Evolutionary conservation across 179 eudicot species (phyloP).

Genomic region (Sideroxylon spinosum): DNA sequence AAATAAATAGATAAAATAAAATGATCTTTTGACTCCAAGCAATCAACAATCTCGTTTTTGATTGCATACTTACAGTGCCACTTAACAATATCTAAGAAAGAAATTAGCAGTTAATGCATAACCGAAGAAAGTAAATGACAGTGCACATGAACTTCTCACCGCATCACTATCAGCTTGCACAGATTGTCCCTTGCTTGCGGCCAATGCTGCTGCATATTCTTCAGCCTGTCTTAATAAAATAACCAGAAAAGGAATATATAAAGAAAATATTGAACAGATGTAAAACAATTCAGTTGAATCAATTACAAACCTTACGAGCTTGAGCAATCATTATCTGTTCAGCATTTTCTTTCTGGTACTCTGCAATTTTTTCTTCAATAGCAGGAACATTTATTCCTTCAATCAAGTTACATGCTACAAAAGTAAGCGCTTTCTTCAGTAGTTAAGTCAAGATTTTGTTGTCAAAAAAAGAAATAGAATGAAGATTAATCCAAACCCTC

Average conservation of each 20-base stretch:
- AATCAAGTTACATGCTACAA: slow-evolving; percentile 64
- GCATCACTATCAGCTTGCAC: slow-evolving; percentile 43
- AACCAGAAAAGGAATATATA: not conserved
- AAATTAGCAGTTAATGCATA: not conserved
- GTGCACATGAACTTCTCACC: slow-evolving; percentile 36
- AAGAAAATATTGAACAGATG: not conserved
- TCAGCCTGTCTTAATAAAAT: slow-evolving; percentile 51
- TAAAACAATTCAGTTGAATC: slow-evolving; percentile 10
- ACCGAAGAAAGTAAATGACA: not conserved
- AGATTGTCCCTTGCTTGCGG: slow-evolving; percentile 61
- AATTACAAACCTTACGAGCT: slow-evolving; percentile 72
- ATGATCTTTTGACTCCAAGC: not conserved
- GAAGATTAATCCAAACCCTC: slow-evolving; percentile 9
- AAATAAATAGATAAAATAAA: not conserved
- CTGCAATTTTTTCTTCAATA: slow-evolving; percentile 70
- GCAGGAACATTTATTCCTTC: slow-evolving; percentile 78
- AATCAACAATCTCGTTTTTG: not conserved
- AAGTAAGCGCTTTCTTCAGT: slow-evolving; percentile 17
- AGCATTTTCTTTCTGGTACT: slow-evolving; percentile 77
- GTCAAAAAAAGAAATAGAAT: not conserved
- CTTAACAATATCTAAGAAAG: not conserved
- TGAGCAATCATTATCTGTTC: slow-evolving; percentile 87
- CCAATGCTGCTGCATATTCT: slow-evolving; percentile 80
- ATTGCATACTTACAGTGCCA: not conserved
- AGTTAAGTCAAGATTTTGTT: not conserved